Base-by-base conservation (phyloP, 2,329 filamentous ascomycete species). In the Thelonectria rubi region DNA sequence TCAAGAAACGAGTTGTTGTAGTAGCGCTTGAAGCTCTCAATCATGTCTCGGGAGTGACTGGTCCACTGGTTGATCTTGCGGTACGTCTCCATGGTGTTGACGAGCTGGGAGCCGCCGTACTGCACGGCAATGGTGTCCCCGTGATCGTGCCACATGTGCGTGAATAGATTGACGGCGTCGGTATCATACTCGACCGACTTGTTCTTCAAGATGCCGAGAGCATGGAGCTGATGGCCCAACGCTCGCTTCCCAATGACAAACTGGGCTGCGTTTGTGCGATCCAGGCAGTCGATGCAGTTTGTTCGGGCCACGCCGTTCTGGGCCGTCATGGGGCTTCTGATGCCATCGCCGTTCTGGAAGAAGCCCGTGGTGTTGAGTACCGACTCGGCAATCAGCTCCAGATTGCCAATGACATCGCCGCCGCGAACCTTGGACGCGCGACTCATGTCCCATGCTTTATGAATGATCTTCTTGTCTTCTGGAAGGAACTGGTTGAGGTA, bases 51-150 rank as follows among this genome's bases (percentile, higher is more conserved):
- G 2, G 94, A 97, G 76, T 97, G 93, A 70, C 93, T 97, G 21
- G 93, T 97, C 95, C 95, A 99, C 75, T 98, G 94, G 69, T 98
- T 98, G 75, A 97, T 97, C 78, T 98, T 98, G 59, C 95, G 91
- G 76, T 99, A 99, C 5, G 95, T 99, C 67, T 97, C 94, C 94
- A 99, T 98, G 0, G 95, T 99, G 75, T 99, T 99, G 70, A 99
- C 95, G 1, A 99, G 85, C 76, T 99, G 95, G 2, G 94, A 98
- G 10, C 95, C 95, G 58, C 95, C 95, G 70, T 99, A 99, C 75
- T 99, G 95, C 55, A 98, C 91, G 1, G 95, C 95, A 72, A 99
- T 98, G 4, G 94, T 97, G 76, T 99, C 95, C 59, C 95, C 95
- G 73, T 99, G 95, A 69, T 97, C 93, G 75, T 98, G 94, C 79